Conservation (phyloP, 2,329 filamentous ascomycete genomes). For the Beauveria bassiana region DNA sequence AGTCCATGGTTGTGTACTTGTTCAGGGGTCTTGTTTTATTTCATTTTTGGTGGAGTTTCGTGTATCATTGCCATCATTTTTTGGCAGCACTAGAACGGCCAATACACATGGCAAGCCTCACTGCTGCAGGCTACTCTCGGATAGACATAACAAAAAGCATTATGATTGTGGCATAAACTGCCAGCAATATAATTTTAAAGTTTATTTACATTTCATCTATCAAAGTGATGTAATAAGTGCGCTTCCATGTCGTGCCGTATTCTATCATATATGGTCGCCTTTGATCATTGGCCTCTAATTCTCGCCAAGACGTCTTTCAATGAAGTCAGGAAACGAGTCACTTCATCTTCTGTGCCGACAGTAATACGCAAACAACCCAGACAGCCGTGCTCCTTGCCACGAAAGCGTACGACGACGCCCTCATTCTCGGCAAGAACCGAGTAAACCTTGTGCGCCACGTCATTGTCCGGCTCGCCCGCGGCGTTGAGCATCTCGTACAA, state of each 20-base stretch:
- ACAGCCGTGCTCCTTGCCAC: slow-evolving; percentile 88
- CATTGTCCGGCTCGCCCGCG: slow-evolving; percentile 69
- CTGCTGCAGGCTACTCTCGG: slow-evolving; percentile 3
- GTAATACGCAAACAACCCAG: slow-evolving; percentile 85
- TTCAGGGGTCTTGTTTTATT: not conserved
- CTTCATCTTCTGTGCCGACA: slow-evolving; percentile 81
- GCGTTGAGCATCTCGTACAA: slow-evolving; percentile 79
- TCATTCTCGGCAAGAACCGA: slow-evolving; percentile 74
- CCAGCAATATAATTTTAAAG: not conserved
- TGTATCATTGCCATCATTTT: not conserved
- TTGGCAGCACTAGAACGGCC: slow-evolving; percentile 1
- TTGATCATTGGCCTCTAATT: slow-evolving; percentile 23
- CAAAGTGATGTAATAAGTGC: not conserved
- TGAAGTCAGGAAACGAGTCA: slow-evolving; percentile 67
- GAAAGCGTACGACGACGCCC: slow-evolving; percentile 88
- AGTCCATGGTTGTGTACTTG: too few species aligned
- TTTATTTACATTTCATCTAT: slow-evolving; percentile 7
- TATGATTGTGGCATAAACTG: not conserved
- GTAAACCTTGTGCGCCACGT: slow-evolving; percentile 71
- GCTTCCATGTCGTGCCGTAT: not conserved
- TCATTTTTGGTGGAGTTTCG: not conserved
- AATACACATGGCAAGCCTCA: not conserved
- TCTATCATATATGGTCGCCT: not conserved
- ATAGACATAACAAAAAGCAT: slow-evolving; percentile 8
- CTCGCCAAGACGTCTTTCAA: slow-evolving; percentile 45